Base-by-base conservation (phyloP, 352 stramenopile genomes). In the Pythium scleroteichum region DNA sequence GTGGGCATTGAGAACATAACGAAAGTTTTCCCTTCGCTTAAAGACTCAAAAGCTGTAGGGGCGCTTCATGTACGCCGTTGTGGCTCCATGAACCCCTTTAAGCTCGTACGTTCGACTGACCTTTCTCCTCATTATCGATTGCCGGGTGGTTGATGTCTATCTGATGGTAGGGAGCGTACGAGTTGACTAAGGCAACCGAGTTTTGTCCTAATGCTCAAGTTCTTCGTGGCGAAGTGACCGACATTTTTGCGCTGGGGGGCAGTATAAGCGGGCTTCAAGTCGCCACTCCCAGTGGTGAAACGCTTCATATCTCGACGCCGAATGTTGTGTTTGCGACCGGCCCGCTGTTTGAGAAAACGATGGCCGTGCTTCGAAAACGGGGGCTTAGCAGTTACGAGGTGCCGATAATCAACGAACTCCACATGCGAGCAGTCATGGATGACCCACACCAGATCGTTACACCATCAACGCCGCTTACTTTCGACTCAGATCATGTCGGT, bases 251-350 rank as follows among this genome's bases (percentile, higher is more conserved):
- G 10, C 66, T 55, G 1, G 77, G 77, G 16, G 82, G 82, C 3
- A 69, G 65, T 19, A 71, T 92, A 29, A 84, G 65, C 39, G 72
- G 80, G 2, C 56, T 92, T 3, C 79, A 84, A 64, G 60, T 92
- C 22, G 77, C 66, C 3, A 73, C 76, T 1, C 61, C 73, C 1
- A 78, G 66, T 41, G 80, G 77, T n/a, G 80, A 86, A 19, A 78
- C 66, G 17, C 53, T 87, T 33, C 67, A 86, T 38, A 71, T 92
- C 8, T 73, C 76, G 27, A 88, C 82, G 0, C 75, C 77, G 10
- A 85, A 81, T 9, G 73, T 90, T 26, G 83, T 90, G 19, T 87
- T 90, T 51, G 80, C 83, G 13, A 90, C 80, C 5, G 80, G 83
- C 4, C 83, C 83, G 22, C 62, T 88, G 27, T 85, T 89, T 29